A percentile compares a stretch with the other conserved stretches of the same genome.
Conservation (phyloP, 306 rosid species). For the barrel medic (Medicago truncatula) region DNA sequence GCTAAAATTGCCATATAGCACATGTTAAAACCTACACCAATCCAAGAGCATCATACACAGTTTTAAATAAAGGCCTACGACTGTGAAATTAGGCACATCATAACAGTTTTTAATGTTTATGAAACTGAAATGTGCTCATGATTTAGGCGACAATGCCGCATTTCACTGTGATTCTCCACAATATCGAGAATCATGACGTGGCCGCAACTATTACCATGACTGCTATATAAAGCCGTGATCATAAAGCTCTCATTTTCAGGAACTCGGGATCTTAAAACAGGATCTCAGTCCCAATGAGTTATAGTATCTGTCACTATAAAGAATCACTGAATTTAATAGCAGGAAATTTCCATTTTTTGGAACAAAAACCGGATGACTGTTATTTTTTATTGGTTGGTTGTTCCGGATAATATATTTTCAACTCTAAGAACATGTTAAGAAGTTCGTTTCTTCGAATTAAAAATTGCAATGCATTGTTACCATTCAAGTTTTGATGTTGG, state of each 20-base stretch:
- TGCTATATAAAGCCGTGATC: background rate
- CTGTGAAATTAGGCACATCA: background rate
- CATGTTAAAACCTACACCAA: background rate
- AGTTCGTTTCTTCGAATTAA: slow-evolving; percentile 9
- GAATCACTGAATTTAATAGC: slow-evolving; percentile 8
- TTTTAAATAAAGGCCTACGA: background rate
- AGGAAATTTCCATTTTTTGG: background rate
- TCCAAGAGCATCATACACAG: background rate
- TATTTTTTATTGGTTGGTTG: background rate
- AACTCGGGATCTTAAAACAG: slow-evolving; percentile 22
- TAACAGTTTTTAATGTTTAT: background rate
- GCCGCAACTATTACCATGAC: background rate
- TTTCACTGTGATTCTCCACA: background rate
- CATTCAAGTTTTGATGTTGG: background rate
- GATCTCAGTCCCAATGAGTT: background rate
- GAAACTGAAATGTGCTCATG: background rate
- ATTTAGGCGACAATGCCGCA: background rate
- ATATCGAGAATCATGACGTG: background rate
- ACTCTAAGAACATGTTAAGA: slow-evolving; percentile 20
- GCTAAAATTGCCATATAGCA: slow-evolving; percentile 15
- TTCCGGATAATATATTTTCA: background rate
- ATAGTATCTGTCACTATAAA: slow-evolving; percentile 21
- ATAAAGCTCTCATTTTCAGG: slow-evolving; percentile 17
- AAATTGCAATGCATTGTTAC: slow-evolving; percentile 9
- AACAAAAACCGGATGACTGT: background rate